Evolutionary conservation across 495 filamentous ascomycete species (phyloP).

Genomic region (Aspergillus asperescens): DNA sequence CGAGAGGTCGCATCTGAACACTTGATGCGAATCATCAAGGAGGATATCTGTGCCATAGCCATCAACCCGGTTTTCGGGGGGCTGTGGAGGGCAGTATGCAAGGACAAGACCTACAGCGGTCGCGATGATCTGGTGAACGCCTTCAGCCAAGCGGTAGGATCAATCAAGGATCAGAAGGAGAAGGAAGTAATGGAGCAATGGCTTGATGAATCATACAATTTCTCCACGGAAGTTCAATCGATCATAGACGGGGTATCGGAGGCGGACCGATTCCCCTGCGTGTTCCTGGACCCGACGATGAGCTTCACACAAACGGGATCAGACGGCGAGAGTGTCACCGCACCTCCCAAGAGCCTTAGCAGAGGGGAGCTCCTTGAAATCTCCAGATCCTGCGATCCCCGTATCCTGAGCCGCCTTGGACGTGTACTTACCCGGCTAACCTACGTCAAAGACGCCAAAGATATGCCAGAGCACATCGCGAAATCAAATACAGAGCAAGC

Average conservation of each 20-base stretch:
- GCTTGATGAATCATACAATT: slow-evolving; percentile 46
- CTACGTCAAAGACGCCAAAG: slow-evolving; percentile 30
- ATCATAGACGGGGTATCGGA: slow-evolving; percentile 41
- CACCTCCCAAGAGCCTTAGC: slow-evolving; percentile 25
- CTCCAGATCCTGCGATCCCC: slow-evolving; percentile 39
- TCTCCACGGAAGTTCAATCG: slow-evolving; percentile 31
- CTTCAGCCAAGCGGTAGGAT: slow-evolving; percentile 32
- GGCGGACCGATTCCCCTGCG: slow-evolving; percentile 44
- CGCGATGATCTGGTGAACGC: slow-evolving; percentile 34
- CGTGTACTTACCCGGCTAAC: slow-evolving; percentile 39
- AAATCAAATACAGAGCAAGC: slow-evolving; percentile 19
- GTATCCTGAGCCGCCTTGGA: slow-evolving; percentile 36
- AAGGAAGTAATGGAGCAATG: slow-evolving; percentile 37
- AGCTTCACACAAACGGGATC: slow-evolving; percentile 15
- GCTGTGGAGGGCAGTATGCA: slow-evolving; percentile 44
- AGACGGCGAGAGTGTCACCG: slow-evolving; percentile 14
- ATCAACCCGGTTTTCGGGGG: slow-evolving; percentile 45
- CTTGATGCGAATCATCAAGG: slow-evolving; percentile 33
- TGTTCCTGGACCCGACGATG: slow-evolving; percentile 43
- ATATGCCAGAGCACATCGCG: slow-evolving; percentile 38
- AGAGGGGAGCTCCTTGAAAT: slow-evolving; percentile 44
- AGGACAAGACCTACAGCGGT: slow-evolving; percentile 32
- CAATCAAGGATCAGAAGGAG: slow-evolving; percentile 21
- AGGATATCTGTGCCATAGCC: slow-evolving; percentile 35
- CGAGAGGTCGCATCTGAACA: slow-evolving; percentile 27